These are phyloP conservation scores for Aureobasidium lini DNA, from an alignment of 2,329 filamentous ascomycete species.

Conservation along the genomic window DNA sequence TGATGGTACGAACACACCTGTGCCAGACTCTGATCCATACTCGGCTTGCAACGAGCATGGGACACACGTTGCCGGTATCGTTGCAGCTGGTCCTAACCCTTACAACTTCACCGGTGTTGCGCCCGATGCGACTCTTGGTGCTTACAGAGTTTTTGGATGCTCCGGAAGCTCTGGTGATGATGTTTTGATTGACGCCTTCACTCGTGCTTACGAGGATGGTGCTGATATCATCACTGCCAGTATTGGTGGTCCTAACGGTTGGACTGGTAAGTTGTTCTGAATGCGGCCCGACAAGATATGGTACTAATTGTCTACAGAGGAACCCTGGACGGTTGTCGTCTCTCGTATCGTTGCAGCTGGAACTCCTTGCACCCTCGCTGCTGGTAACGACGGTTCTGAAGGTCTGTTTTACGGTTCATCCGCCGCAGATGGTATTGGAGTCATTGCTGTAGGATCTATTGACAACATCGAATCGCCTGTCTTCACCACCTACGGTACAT, in stretches of 20 bases:
- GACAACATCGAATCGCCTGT: conserved; percentile 29
- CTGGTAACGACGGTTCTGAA: conserved; percentile 44
- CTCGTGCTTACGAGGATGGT: conserved; percentile 50
- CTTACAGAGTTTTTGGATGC: conserved; percentile 54
- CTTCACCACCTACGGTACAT: conserved; percentile 29
- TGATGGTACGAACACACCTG: conserved; percentile 28
- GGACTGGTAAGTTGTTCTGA: conserved; percentile 17
- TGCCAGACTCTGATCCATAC: conserved; percentile 46
- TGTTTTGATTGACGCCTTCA: conserved; percentile 52
- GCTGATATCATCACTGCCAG: conserved; percentile 34
- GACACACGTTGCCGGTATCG: conserved; percentile 55
- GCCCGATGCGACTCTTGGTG: conserved; percentile 48
- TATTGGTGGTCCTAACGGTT: conserved; percentile 28
- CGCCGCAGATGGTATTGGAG: conserved; percentile 36
- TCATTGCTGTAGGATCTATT: conserved; percentile 41
- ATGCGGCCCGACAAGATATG: not conserved
- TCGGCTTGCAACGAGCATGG: conserved; percentile 53
- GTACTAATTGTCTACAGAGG: conserved; percentile 15
- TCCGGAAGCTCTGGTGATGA: conserved; percentile 45
- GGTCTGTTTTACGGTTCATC: conserved; percentile 42
- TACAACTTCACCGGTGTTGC: conserved; percentile 53
- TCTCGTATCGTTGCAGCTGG: conserved; percentile 39
- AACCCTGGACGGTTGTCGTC: conserved; percentile 35
- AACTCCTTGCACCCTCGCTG: conserved; percentile 44
- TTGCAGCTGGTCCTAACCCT: conserved; percentile 50